Percentiles rank a stretch among this genome's conserved stretches.
These are phyloP conservation scores for Chromera velia DNA, from an alignment of 73 alveolate genomes.

Conservation along the genomic window DNA sequence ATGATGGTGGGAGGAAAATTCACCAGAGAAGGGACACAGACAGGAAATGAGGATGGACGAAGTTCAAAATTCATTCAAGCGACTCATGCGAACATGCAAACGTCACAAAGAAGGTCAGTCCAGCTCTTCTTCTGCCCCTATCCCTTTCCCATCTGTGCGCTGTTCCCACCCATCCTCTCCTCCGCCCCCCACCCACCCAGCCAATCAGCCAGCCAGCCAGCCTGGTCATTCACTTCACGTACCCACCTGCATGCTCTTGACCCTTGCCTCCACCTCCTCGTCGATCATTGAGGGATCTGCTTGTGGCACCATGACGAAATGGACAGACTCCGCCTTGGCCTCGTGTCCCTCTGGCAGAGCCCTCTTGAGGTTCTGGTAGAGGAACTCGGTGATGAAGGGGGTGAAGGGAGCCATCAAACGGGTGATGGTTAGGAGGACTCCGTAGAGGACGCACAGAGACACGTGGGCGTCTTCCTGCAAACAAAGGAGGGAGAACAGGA, in stretches of 20 bases:
- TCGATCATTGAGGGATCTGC: background rate
- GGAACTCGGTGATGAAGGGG: background rate
- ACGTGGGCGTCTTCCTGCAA: background rate
- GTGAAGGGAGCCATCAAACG: background rate
- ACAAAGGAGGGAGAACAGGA: too few species aligned
- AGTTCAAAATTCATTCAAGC: too few species aligned
- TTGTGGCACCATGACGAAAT: background rate
- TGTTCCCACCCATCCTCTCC: too few species aligned
- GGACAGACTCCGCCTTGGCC: background rate
- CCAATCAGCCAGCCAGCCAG: too few species aligned
- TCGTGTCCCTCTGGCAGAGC: background rate
- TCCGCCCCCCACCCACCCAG: too few species aligned
- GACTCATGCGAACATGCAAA: too few species aligned
- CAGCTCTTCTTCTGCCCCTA: background rate
- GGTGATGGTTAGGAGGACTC: background rate
- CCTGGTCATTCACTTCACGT: too few species aligned
- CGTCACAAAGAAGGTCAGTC: too few species aligned
- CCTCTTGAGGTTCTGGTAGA: background rate
- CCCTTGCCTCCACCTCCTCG: background rate
- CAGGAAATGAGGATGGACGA: background rate
- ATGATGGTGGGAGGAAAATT: too few species aligned
- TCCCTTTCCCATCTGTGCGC: background rate
- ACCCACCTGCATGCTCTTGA: background rate
- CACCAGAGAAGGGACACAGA: background rate
- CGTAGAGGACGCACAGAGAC: background rate